A percentile compares a stretch with the other conserved stretches of the same genome.
Evolutionary conservation across 805 yeast genomes (phyloP).

Genomic region (Lachancea nothofagi): DNA sequence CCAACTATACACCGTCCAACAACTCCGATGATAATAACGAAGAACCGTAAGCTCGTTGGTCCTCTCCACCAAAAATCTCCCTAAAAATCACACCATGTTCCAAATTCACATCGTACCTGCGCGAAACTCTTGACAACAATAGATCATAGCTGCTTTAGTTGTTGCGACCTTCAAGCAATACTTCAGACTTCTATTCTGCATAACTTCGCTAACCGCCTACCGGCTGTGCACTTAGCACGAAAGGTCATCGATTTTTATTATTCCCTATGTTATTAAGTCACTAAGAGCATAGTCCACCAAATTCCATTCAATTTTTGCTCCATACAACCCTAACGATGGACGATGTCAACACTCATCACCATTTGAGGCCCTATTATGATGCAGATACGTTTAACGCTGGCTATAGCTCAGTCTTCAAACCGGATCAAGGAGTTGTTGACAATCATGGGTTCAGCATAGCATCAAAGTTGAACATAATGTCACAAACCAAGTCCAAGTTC

Average conservation of each 20-base stretch:
- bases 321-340: no score
- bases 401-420: slow-evolving; percentile 52
- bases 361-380: slow-evolving; percentile 63
- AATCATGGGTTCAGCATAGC: slow-evolving; percentile 37
- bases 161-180: neutral
- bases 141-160: no score
- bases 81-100: no score
- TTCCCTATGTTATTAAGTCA: neutral
- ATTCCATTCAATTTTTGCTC: no score
- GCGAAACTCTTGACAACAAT: no score
- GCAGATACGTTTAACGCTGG: slow-evolving; percentile 63
- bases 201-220: no score
- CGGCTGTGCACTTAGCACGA: neutral
- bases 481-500: slow-evolving; percentile 17
- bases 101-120: no score
- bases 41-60: no score
- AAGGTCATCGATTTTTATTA: neutral
- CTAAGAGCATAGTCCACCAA: no score
- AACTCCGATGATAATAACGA: slow-evolving; percentile 8
- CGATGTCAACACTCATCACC: slow-evolving; percentile 13
- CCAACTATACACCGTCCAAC: slow-evolving; percentile 3
- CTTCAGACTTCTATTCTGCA: no score
- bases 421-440: slow-evolving; percentile 58
- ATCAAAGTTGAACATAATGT: slow-evolving; percentile 34
- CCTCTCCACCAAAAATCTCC: no score